phyloP scores from a whole-genome alignment of 1,139 yeast species.

The Diutina sp. region DNA sequence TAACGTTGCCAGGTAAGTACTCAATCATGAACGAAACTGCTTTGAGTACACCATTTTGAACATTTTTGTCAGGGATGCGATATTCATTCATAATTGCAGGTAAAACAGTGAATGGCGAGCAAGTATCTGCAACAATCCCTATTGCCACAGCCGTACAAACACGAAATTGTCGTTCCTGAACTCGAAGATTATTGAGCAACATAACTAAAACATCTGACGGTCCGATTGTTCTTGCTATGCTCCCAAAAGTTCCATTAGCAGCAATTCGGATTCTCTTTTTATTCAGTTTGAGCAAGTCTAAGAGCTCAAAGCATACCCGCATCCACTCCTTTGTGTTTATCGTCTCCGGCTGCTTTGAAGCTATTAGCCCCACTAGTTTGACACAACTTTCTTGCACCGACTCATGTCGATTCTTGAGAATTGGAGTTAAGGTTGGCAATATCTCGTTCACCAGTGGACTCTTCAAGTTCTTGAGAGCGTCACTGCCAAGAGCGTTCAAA shows the following conservation, averaged over 20 bases:
- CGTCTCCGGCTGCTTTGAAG: conserved; percentile 71
- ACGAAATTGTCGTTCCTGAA: conserved; percentile 91
- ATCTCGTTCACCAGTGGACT: conserved; percentile 81
- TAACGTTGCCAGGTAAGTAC: conserved; percentile 64
- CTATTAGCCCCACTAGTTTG: conserved; percentile 70
- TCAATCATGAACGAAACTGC: conserved; percentile 91
- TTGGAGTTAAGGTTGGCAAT: conserved; percentile 83
- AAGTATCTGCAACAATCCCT: conserved; percentile 90
- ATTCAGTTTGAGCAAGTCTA: conserved; percentile 84
- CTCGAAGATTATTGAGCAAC: conserved; percentile 69
- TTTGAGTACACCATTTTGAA: conserved; percentile 90
- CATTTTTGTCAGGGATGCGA: conserved; percentile 82
- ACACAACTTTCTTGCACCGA: conserved; percentile 85
- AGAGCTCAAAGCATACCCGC: conserved; percentile 83
- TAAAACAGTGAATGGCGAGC: conserved; percentile 89
- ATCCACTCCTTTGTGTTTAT: conserved; percentile 96
- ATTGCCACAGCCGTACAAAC: conserved; percentile 98
- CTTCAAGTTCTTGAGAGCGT: conserved; percentile 35
- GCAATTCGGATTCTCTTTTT: conserved; percentile 68
- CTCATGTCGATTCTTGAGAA: conserved; percentile 79
- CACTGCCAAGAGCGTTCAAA: conserved; percentile 12
- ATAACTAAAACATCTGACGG: conserved; percentile 92
- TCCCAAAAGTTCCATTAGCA: conserved; percentile 87
- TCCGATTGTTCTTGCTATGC: conserved; percentile 85
- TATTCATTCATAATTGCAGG: conserved; percentile 97